A percentile compares a stretch with the other conserved stretches of the same genome.
These are phyloP conservation scores for Apophysomyces elegans DNA, from an alignment of 371 early-diverging fungal genomes.

Conservation along the genomic window DNA sequence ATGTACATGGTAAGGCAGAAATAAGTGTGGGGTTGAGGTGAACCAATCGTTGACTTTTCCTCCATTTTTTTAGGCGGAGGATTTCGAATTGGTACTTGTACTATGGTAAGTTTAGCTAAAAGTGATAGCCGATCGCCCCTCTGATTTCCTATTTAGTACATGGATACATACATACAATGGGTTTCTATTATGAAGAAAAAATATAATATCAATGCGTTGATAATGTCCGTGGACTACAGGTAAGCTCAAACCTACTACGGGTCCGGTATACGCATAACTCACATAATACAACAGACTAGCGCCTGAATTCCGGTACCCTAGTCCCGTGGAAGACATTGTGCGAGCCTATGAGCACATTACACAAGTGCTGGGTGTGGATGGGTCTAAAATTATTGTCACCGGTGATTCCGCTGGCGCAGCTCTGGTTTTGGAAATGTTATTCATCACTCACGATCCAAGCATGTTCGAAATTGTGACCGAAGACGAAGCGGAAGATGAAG, in stretches of 20 bases:
- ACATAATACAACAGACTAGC: slow-evolving; percentile 26
- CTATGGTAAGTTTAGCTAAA: slow-evolving; percentile 18
- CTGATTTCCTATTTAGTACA: slow-evolving; percentile 22
- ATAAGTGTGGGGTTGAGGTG: slow-evolving; percentile 4
- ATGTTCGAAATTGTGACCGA: slow-evolving; percentile 49
- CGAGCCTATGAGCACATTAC: slow-evolving; percentile 45
- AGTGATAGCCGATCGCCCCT: slow-evolving; percentile 15
- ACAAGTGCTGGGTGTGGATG: slow-evolving; percentile 27
- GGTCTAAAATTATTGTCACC: slow-evolving; percentile 33
- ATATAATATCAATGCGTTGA: slow-evolving; percentile 39
- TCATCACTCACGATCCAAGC: slow-evolving; percentile 47
- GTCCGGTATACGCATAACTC: neutral
- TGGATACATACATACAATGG: slow-evolving; percentile 50
- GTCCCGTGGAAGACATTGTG: slow-evolving; percentile 47
- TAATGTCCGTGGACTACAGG: slow-evolving; percentile 51
- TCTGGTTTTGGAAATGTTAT: slow-evolving; percentile 40
- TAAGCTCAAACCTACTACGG: slow-evolving; percentile 9
- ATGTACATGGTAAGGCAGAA: slow-evolving; percentile 40
- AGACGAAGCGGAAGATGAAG: slow-evolving; percentile 22
- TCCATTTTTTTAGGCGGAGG: slow-evolving; percentile 33
- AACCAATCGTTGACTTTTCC: slow-evolving; percentile 11
- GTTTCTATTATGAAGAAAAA: slow-evolving; percentile 37
- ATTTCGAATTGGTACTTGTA: slow-evolving; percentile 41
- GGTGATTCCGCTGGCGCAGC: slow-evolving; percentile 47
- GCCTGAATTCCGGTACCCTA: slow-evolving; percentile 48